Base-by-base conservation (phyloP, 2,329 filamentous ascomycete species). In the Dendrostoma leiphaemia region DNA sequence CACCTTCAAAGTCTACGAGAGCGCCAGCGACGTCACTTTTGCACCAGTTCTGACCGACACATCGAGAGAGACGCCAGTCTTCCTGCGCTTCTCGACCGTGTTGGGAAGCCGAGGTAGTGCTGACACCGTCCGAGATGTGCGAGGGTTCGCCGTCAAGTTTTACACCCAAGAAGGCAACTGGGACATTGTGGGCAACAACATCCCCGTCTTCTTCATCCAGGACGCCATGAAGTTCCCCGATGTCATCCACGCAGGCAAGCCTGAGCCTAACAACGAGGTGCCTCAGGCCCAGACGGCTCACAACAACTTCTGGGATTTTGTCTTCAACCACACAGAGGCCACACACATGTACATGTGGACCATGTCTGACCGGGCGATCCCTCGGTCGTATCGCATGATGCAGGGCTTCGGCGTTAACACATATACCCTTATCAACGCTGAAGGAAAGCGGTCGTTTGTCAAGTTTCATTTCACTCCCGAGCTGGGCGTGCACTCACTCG, bases 331-430 rank as follows among this genome's bases (percentile, higher is more conserved):
- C 62, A 74, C 82, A 0, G 88, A 93, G 66, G 81, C 86, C 0
- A 90, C 87, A 0, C 88, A 91, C 67, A 91, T 90, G 86, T 88
- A 82, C 61, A 83, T 89, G 77, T 92, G 89, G 88, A 74, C 84
- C 28, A 89, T 91, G 85, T 88, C 83, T 8, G 89, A 91, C 65
- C 80, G 88, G 26, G 77, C 78, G 0, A 90, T 90, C 53, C 89
- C 89, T 1, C 81, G 87, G 2, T 90, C 86, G 0, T 91, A 79
- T 70, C 84, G 89, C 23, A 91, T 91, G 88, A 91, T 93, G 86
- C 88, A 93, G 61, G 89, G 89, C 0, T 93, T 92, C 54, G 89
- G 89, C 51, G 89, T 93, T 61, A 91, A 93, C 69, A 92, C 90
- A 0, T 93, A 78, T 63, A 88, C 82, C 0, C 76, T 91, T 2